Percentiles rank a stretch among this genome's conserved stretches.
phyloP scores from a whole-genome alignment of 495 filamentous ascomycete genomes.

The Annulohypoxylon bovei region DNA sequence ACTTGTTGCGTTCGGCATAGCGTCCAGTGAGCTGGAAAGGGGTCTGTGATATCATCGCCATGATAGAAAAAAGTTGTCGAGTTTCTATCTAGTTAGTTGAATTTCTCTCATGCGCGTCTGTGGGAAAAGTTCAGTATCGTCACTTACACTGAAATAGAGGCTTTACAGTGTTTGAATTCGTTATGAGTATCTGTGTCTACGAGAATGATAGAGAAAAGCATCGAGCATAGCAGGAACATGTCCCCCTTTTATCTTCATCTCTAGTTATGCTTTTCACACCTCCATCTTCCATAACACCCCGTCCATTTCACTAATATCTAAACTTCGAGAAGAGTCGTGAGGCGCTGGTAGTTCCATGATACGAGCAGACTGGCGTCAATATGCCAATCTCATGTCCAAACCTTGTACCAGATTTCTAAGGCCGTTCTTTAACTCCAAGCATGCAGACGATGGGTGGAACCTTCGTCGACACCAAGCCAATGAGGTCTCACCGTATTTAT shows the following conservation, averaged over 20 bases:
- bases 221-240: too few species aligned
- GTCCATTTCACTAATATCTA: background rate
- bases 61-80: background rate
- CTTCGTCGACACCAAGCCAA: background rate
- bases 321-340: background rate
- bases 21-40: constrained; percentile 33
- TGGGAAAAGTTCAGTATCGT: background rate
- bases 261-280: too few species aligned
- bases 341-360: background rate
- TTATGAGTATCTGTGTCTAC: background rate
- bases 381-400: background rate
- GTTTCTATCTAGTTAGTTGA: background rate
- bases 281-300: background rate
- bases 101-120: background rate
- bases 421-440: constrained; percentile 8
- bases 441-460: background rate
- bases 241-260: background rate
- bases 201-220: background rate
- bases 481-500: background rate
- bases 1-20: constrained; percentile 27
- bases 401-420: background rate
- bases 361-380: background rate
- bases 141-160: background rate
- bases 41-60: constrained; percentile 21
- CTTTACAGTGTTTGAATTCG: background rate